phyloP scores from a whole-genome alignment of 2,329 filamentous ascomycete species.

The Hymenoscyphus repandus region DNA sequence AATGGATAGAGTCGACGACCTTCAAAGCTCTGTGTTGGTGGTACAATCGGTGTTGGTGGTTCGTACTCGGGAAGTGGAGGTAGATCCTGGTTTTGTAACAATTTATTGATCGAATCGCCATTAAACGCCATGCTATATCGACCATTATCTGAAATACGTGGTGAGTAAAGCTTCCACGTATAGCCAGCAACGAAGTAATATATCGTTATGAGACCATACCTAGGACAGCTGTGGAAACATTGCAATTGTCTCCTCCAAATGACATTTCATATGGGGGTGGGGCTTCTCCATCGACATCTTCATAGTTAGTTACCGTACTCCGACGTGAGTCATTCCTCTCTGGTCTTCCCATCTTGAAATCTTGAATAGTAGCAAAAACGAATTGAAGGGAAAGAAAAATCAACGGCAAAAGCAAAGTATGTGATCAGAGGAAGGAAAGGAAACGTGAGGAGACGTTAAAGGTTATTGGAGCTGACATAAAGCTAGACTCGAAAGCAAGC shows the following conservation, averaged over 20 bases:
- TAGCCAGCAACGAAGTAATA: neutral
- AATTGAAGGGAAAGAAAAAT: no score
- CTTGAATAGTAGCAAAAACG: no score
- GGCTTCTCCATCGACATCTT: neutral
- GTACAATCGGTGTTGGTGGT: neutral
- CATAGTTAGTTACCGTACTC: neutral
- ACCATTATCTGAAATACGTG: slow-evolving; percentile 3
- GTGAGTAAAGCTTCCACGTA: neutral
- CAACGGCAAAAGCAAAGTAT: no score
- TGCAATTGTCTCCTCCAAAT: neutral
- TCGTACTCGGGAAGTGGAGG: slow-evolving; percentile 7
- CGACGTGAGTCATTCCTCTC: neutral
- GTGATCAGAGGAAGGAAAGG: no score
- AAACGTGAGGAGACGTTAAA: no score
- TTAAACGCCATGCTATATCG: slow-evolving; percentile 9
- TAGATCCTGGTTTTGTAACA: neutral
- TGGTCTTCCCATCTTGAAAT: no score
- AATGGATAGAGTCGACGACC: slow-evolving; percentile 5
- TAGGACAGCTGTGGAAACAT: neutral
- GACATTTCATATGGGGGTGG: neutral
- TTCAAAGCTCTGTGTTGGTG: neutral
- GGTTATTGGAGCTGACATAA: no score
- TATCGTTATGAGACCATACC: neutral
- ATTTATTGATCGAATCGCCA: neutral
- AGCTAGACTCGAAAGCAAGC: no score